Evolutionary conservation across 2,329 filamentous ascomycete species (phyloP).

Genomic region (Colletotrichum sp.): DNA sequence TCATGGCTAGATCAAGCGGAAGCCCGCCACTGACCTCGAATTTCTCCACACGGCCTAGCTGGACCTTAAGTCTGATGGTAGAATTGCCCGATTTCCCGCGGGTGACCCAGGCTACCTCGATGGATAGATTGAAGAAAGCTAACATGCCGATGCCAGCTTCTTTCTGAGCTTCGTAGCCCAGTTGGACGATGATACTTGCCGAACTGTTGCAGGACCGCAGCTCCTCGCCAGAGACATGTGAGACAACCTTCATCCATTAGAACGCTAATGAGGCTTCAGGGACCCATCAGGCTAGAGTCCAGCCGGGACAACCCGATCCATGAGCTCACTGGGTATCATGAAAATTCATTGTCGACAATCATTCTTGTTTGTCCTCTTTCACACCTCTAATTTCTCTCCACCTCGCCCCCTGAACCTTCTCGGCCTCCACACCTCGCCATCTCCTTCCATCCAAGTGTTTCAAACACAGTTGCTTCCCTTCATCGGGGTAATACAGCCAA

Average conservation of each 20-base stretch:
- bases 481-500: conserved; percentile 59
- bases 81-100: background rate
- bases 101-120: background rate
- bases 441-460: conserved; percentile 57
- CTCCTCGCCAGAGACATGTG: background rate
- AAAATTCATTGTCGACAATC: background rate
- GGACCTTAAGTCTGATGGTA: background rate
- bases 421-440: conserved; percentile 48
- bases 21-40: background rate
- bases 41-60: background rate
- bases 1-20: background rate
- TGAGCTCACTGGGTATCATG: background rate
- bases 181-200: fast-evolving
- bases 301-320: background rate
- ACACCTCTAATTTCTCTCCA: background rate
- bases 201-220: background rate
- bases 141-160: background rate
- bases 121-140: background rate
- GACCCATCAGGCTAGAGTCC: background rate
- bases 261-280: background rate
- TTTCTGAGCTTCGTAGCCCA: background rate
- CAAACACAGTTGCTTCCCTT: conserved; percentile 50
- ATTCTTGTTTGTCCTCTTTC: background rate
- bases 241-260: background rate
- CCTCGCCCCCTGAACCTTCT: conserved; percentile 21